Base-by-base conservation (phyloP, 495 filamentous ascomycete species). In the Pseudoneurospora amorphoporcata region DNA sequence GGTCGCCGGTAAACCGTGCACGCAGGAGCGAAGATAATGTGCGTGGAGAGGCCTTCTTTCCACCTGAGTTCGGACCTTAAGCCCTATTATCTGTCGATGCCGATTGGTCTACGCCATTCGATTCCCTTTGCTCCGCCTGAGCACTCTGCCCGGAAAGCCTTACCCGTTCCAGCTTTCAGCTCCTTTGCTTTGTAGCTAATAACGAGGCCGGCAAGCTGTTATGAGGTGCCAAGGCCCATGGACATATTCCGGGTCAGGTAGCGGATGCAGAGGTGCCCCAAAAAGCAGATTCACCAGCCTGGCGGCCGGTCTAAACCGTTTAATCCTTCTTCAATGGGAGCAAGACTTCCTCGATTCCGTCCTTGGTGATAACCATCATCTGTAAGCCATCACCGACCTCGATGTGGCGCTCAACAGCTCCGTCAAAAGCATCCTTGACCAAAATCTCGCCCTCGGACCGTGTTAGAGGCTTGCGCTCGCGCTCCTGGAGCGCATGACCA, bases 351-450 rank as follows among this genome's bases (percentile, higher is more conserved):
- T 97, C 88, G 78, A 98, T 92, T 7, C 95, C 95, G 65, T 92
- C 86, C 81, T 86, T 88, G 39, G 94, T 97, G 75, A 97, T 91
- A 73, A 97, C 87, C 87, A 98, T 88, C 90, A 97, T 93, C 86
- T 98, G 95, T 83, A 99, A 82, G 47, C 92, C 91, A 86, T 99
- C 95, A 80, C 95, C 95, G 72, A 98, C 95, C 85, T 98, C 95
- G 77, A 98, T 99, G 84, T 99, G 95, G 81, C 95, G 91, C 88
- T 99, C 95, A 32, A 97, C 94, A 14, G 96, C 95, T 80, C 94
- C 96, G 73, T 95, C 96, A 79, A 99, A 99, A 10, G 95, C 96
- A 88, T 99, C 95, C 83, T 93, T 91, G 71, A 98, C 96, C 72
- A 99, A 81, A 74, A 90, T 86, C 83, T 95, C 92, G 35, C 96